Percentiles rank a stretch among this genome's conserved stretches.
Conservation (phyloP, 345 rosid species). For the Geranium rotundifolium region DNA sequence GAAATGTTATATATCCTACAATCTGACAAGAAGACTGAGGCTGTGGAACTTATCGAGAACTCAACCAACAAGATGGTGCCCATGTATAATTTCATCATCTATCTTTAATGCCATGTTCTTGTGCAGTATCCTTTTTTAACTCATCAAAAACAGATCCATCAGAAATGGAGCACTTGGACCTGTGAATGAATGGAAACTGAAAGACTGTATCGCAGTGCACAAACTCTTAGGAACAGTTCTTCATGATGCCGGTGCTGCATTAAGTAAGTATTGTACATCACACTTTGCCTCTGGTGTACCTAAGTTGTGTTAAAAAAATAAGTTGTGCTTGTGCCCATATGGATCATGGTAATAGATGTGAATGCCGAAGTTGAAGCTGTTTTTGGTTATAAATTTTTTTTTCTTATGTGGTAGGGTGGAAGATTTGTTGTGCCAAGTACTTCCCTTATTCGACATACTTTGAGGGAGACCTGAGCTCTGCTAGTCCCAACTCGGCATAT, state of each 20-base stretch:
- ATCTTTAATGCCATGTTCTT: neutral
- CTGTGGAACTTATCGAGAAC: slow-evolving; percentile 68
- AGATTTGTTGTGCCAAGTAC: slow-evolving; percentile 49
- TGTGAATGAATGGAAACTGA: slow-evolving; percentile 66
- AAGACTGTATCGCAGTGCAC: slow-evolving; percentile 73
- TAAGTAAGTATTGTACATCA: slow-evolving; percentile 42
- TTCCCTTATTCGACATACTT: slow-evolving; percentile 70
- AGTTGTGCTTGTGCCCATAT: too few species aligned
- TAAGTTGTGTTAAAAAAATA: too few species aligned
- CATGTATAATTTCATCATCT: slow-evolving; percentile 18
- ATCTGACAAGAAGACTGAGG: slow-evolving; percentile 56
- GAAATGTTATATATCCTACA: slow-evolving; percentile 70
- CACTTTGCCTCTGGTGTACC: neutral
- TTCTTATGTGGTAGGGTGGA: slow-evolving; percentile 59
- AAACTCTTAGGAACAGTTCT: slow-evolving; percentile 43
- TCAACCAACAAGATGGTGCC: slow-evolving; percentile 43
- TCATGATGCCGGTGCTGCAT: slow-evolving; percentile 56
- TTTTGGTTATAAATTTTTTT: too few species aligned
- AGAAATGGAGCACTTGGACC: slow-evolving; percentile 63
- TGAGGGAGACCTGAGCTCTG: slow-evolving; percentile 62
- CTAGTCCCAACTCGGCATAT: slow-evolving; percentile 36
- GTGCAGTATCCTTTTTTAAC: neutral
- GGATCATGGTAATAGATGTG: too few species aligned
- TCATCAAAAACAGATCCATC: slow-evolving; percentile 1
- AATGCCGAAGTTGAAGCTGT: too few species aligned